A percentile compares a stretch with the other conserved stretches of the same genome.
phyloP scores from a whole-genome alignment of 441 rosid genomes.

The Syzygium syzygioides region DNA sequence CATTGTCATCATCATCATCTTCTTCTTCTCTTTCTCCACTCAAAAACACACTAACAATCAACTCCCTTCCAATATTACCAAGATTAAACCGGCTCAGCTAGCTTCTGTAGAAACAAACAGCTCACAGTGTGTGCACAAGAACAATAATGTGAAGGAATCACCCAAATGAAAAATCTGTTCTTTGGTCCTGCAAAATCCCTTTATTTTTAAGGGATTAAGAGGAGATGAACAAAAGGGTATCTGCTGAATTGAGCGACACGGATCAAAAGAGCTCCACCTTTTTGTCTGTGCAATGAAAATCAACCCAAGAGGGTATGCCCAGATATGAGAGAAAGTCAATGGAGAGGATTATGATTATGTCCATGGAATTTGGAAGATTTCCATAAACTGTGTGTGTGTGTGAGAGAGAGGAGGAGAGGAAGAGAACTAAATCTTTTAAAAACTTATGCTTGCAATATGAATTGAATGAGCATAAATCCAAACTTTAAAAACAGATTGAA shows the following conservation, averaged over 20 bases:
- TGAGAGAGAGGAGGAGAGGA: background rate
- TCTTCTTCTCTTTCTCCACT: background rate
- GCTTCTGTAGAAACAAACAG: background rate
- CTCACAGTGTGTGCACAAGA: background rate
- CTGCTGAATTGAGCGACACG: background rate
- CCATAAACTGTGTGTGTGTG: background rate
- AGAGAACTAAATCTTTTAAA: background rate
- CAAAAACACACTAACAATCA: background rate
- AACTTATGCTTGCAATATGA: background rate
- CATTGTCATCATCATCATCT: constrained; percentile 83
- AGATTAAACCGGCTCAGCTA: background rate
- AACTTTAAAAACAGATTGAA: background rate
- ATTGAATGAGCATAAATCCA: background rate
- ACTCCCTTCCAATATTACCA: background rate
- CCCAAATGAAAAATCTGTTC: background rate
- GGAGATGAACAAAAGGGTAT: background rate
- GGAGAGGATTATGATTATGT: background rate
- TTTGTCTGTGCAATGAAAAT: background rate
- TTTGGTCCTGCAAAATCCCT: background rate
- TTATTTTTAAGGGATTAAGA: background rate
- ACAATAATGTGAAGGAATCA: background rate
- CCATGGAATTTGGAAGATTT: background rate
- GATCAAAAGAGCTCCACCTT: background rate
- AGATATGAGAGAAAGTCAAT: background rate
- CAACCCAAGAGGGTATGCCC: background rate